Base-by-base conservation (phyloP, 1,284 basidiomycete species). In the Papiliotrema flavescens region DNA sequence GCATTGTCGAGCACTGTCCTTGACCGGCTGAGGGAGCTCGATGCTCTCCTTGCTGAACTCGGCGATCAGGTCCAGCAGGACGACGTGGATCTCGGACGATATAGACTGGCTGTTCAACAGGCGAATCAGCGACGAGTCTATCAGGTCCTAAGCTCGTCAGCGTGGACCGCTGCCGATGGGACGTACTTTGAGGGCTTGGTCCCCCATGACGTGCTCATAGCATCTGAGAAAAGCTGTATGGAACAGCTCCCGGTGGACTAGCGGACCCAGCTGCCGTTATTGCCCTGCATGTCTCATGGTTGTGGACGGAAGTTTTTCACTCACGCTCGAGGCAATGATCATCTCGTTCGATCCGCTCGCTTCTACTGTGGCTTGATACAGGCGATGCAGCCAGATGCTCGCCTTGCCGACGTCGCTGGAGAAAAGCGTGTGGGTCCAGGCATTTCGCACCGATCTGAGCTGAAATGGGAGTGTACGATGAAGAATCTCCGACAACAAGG, bases 181-280 rank as follows among this genome's bases (percentile, higher is more conserved):
- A 41, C 59, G 49, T 40, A 66, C 67, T 55, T 63, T 67, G 57
- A 69, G 66, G 6, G 37, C 14, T 15, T 28, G 34, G 53, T 70
- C 67, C 9, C 32, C 26, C 19, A 63, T 53, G 17, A 71, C 54
- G n/a, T 59, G 60, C 8, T 44, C 36, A 34, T 69, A 71, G 47
- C 69, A 70, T 36, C 64, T 61, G 28, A 66, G 23, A 43, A 71
- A 71, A 3, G 69, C 65, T 1, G 66, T 67, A 22, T 64, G 67
- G 48, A 71, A 71, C 4, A 71, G 47, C 13, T 67, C 67, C 34
- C 46, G 55, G 51, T 71, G 63, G 14, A 71, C 55, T 14, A 60
- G 46, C 4, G 54, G 51, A 6, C 66, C 67, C 17, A 71, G 61
- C 69, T 71, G 28, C 15, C 2, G 22, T 37, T 15, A 35, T 49